Evolutionary conservation across 1,284 basidiomycete genomes (phyloP).

Genomic region (Apiotrichum laibachii): DNA sequence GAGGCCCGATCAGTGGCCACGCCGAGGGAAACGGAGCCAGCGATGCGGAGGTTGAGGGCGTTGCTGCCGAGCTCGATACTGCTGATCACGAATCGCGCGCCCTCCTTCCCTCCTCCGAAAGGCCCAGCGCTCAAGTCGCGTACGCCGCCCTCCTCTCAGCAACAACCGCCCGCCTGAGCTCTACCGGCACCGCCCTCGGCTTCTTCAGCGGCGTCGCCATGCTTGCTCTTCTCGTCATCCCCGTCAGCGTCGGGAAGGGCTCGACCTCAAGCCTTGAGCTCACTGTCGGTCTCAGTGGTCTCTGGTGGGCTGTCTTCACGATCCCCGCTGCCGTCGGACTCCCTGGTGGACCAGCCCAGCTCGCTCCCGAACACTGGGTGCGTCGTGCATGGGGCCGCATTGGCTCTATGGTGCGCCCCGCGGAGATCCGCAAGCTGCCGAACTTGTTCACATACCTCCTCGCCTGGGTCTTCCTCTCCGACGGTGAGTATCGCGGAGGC

Average conservation of each 20-base stretch:
- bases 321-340: conserved; percentile 71
- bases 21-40: background rate
- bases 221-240: conserved; percentile 70
- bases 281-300: conserved; percentile 72
- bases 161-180: conserved; percentile 73
- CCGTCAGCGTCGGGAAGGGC: conserved; percentile 64
- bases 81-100: conserved; percentile 26
- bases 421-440: conserved; percentile 66
- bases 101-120: conserved; percentile 20
- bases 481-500: conserved; percentile 58
- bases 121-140: conserved; percentile 20
- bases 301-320: conserved; percentile 80
- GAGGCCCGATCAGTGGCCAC: background rate
- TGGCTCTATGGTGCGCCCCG: conserved; percentile 63
- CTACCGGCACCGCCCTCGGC: conserved; percentile 76
- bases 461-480: conserved; percentile 87
- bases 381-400: conserved; percentile 38
- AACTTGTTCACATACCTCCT: conserved; percentile 82
- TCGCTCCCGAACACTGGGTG: conserved; percentile 24
- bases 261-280: conserved; percentile 71
- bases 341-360: conserved; percentile 49
- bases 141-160: conserved; percentile 63
- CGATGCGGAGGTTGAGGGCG: background rate
- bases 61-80: background rate
- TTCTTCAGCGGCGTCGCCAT: conserved; percentile 68